Evolutionary conservation across 1,284 basidiomycete genomes (phyloP), one percentile per base, ranked within the genome.

Genomic region (Marasmius fiardii): DNA sequence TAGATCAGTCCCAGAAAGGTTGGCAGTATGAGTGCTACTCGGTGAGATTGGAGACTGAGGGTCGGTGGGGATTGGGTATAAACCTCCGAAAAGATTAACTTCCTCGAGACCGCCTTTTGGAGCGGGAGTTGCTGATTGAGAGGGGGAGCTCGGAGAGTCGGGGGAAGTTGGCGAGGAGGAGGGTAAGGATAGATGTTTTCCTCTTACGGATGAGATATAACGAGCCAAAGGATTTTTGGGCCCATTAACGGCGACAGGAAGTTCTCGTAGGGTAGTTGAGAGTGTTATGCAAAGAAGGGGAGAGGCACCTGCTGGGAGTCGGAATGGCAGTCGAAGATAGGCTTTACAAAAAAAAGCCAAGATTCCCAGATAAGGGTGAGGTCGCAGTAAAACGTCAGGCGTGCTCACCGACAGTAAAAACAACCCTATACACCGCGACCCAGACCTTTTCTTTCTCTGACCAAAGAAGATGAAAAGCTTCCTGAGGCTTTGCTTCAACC

Each of bases 281-380:
- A 86, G 79, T 0, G 93, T 95, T 18, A 95, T 69, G 61, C 87
- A 92, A 16, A 95, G 77, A 4, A 95, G 68, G 2, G 93, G 92
- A 61, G 93, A 83, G 1, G 73, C 63, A n/a, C 47, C 47, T 18
- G 47, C 23, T 33, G 47, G 26, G 4, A 49, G 47, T 14, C 47
- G 47, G 41, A 88, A 81, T 45, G 78, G 76, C n/a, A 92, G 83
- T 28, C 85, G 79, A 35, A 93, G 73, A 67, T 88, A 94, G 0
- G 86, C 92, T 88, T 57, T 67, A 34, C 4, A 35, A 39, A 50
- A 11, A n/a, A 6, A 11, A 21, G 34, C n/a, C n/a, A n/a, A n/a
- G n/a, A n/a, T n/a, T n/a, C 57, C 43, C 39, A 3, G 47, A 51
- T 45, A 31, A 26, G 34, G 14, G 20, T 51, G n/a, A 31, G 18